Base-by-base conservation (phyloP, 2,329 filamentous ascomycete genomes). In the Penicillium capsulatum region DNA sequence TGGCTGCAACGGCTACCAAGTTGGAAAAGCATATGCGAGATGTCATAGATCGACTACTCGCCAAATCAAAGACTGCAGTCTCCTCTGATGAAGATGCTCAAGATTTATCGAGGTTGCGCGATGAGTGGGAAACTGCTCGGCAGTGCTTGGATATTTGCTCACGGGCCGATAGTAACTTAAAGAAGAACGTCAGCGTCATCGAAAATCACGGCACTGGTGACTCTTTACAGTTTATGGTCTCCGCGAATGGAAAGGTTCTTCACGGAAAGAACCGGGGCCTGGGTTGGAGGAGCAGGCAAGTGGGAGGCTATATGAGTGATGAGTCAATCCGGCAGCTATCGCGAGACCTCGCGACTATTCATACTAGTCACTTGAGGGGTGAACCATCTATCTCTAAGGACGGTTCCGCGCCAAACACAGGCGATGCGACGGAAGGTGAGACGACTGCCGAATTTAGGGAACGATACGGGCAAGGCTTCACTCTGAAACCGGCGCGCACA, bases 171-270 rank as follows among this genome's bases (percentile, higher is more conserved):
- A 49, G 28, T 28, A 29, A 51, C 16, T 17, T 54, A 17, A 53
- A 47, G 28, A 55, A 64, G 40, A 63, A 54, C 19, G 47, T 61
- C 13, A 66, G 51, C 40, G 51, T 46, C 2, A 57, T 67, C 43
- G 60, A 64, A 14, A 66, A 66, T 33, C 53, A 65, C 33, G 57
- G 51, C 27, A 62, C 56, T 10, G 61, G 63, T 10, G 61, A 65
- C 37, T 48, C 61, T 20, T 26, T 66, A 6, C 60, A 65, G 36
- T 63, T 64, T 36, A 65, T 66, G 61, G 60, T 65, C 31, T 67
- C 63, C 24, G 55, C 61, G 8, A 57, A 61, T 40, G 58, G 58
- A n/a, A 55, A 60, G 22, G 44, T 54, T 19, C 45, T 65, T 37
- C 54, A 62, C 36, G 58, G 60, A 28, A 64, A 44, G 42, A 66